Percentiles rank a stretch among this genome's conserved stretches.
phyloP scores from a whole-genome alignment of 495 filamentous ascomycete genomes.

The Schizothecium vesticola region DNA sequence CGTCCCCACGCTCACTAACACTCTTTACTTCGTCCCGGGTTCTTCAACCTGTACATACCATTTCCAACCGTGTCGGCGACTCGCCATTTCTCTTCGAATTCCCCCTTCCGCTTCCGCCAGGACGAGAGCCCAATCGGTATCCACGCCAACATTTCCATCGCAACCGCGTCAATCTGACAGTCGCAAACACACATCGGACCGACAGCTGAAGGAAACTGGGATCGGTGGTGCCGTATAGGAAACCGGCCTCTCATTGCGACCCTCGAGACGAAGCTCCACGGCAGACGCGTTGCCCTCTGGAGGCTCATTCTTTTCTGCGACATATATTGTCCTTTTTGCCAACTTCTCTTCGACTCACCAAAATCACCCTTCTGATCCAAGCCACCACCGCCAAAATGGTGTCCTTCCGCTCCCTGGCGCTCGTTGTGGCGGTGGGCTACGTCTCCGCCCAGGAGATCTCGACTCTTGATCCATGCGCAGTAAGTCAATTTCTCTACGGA shows the following conservation, averaged over 20 bases:
- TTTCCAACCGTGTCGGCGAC: background rate
- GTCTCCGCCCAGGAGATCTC: slow-evolving; percentile 22
- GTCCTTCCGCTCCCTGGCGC: slow-evolving; percentile 15
- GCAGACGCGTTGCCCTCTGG: background rate
- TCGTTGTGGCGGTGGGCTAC: slow-evolving; percentile 18
- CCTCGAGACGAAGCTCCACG: background rate
- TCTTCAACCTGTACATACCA: slow-evolving; percentile 5
- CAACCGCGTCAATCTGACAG: slow-evolving; percentile 3
- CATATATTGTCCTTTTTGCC: background rate
- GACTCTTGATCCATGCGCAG: slow-evolving; percentile 20
- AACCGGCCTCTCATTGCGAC: slow-evolving; percentile 14
- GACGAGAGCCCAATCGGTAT: background rate
- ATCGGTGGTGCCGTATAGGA: slow-evolving; percentile 18
- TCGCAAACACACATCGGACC: background rate
- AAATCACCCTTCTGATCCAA: background rate
- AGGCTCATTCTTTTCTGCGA: background rate
- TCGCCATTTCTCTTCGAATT: background rate
- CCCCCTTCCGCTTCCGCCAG: background rate
- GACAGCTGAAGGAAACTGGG: slow-evolving; percentile 3
- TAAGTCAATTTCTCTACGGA: slow-evolving; percentile 16
- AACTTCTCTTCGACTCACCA: background rate
- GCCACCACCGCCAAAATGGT: slow-evolving; percentile 17
- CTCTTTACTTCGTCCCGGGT: background rate
- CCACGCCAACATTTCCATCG: background rate
- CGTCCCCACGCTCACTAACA: slow-evolving; percentile 2